These are phyloP conservation scores for Ophiostoma pallidulum DNA, from an alignment of 2,329 filamentous ascomycete species.

Conservation along the genomic window DNA sequence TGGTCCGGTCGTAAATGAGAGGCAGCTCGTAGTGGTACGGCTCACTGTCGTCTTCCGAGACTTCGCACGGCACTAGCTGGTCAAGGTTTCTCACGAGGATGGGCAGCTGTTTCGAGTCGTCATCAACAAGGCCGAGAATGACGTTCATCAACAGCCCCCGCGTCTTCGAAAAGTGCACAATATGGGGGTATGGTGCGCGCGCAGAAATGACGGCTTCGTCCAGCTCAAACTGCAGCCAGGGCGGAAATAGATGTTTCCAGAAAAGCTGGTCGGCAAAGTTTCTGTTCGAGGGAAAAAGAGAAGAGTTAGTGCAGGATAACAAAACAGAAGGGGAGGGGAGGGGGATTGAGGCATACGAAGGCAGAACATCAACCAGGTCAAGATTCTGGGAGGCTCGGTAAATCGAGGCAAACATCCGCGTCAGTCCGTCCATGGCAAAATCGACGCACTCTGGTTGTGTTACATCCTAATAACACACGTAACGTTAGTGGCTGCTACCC, in stretches of 20 bases:
- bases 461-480: conserved; percentile 24
- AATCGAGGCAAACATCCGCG: conserved; percentile 26
- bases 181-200: conserved; percentile 24
- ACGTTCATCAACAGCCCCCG: conserved; percentile 52
- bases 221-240: conserved; percentile 24
- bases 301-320: background rate
- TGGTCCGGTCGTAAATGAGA: conserved; percentile 53
- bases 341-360: background rate
- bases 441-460: conserved; percentile 29
- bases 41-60: conserved; percentile 27
- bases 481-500: conserved; percentile 16
- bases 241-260: conserved; percentile 57
- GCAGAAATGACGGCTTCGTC: conserved; percentile 9
- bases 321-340: background rate
- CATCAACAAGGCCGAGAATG: conserved; percentile 46
- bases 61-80: conserved; percentile 40
- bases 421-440: conserved; percentile 27
- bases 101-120: conserved; percentile 38
- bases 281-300: background rate
- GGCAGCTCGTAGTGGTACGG: conserved; percentile 53
- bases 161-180: conserved; percentile 44
- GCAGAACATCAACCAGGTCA: conserved; percentile 9
- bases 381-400: conserved; percentile 15
- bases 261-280: conserved; percentile 43
- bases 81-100: conserved; percentile 43